Evolutionary conservation across 2,329 filamentous ascomycete genomes (phyloP).

Genomic region (Aspergillus pseudotamarii): DNA sequence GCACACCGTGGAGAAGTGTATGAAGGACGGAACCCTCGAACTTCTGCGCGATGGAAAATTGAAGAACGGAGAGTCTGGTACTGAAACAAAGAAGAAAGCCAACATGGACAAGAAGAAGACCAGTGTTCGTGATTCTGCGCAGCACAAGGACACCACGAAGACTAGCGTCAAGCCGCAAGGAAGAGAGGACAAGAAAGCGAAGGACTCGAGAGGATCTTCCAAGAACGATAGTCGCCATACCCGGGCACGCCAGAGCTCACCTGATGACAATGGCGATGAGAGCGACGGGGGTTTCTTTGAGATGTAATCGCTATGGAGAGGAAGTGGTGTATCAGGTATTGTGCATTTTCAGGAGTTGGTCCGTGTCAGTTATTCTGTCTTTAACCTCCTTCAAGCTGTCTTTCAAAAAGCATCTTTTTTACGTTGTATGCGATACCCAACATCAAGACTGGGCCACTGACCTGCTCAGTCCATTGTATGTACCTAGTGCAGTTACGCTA

Average conservation of each 20-base stretch:
- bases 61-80: slow-evolving; percentile 12
- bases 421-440: slow-evolving; percentile 22
- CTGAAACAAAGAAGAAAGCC: slow-evolving; percentile 16
- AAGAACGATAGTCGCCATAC: not conserved
- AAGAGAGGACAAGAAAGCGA: slow-evolving; percentile 8
- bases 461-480: slow-evolving; percentile 6
- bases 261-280: slow-evolving; percentile 27
- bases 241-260: not conserved
- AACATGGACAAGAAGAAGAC: slow-evolving; percentile 13
- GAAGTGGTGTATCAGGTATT: not conserved
- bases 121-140: not conserved
- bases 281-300: slow-evolving; percentile 49
- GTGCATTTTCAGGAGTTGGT: slow-evolving; percentile 26
- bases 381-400: slow-evolving; percentile 1
- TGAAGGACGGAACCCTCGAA: slow-evolving; percentile 46
- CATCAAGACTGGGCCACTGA: not conserved
- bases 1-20: slow-evolving; percentile 48
- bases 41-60: slow-evolving; percentile 46
- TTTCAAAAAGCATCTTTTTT: slow-evolving; percentile 8
- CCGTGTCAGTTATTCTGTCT: slow-evolving; percentile 5
- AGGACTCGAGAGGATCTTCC: slow-evolving; percentile 7
- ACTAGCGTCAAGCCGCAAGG: slow-evolving; percentile 13
- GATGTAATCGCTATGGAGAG: slow-evolving; percentile 15
- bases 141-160: not conserved
- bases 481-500: slow-evolving; percentile 5